Evolutionary conservation across 2,329 filamentous ascomycete genomes (phyloP).

Genomic region (Aschersonia sp.): DNA sequence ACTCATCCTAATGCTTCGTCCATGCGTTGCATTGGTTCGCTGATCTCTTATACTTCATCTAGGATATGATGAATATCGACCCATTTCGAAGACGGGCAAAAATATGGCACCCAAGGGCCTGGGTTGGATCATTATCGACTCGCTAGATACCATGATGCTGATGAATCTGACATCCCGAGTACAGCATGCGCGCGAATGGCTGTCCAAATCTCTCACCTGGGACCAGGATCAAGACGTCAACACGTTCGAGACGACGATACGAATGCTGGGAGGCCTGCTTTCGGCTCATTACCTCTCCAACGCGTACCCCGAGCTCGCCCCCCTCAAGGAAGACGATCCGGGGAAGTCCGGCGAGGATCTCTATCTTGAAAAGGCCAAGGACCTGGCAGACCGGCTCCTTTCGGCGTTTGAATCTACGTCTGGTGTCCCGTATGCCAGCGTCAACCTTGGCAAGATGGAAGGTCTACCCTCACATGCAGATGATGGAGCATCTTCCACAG

Average conservation of each 20-base stretch:
- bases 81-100: slow-evolving; percentile 60
- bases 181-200: slow-evolving; percentile 76
- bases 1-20: slow-evolving; percentile 11
- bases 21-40: slow-evolving; percentile 9
- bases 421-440: slow-evolving; percentile 78
- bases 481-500: slow-evolving; percentile 79
- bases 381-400: slow-evolving; percentile 75
- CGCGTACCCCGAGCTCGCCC: slow-evolving; percentile 64
- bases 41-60: slow-evolving; percentile 2
- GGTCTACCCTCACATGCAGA: slow-evolving; percentile 75
- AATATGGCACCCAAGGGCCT: slow-evolving; percentile 82
- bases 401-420: slow-evolving; percentile 78
- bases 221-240: slow-evolving; percentile 92
- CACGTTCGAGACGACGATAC: slow-evolving; percentile 95
- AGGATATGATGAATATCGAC: slow-evolving; percentile 79
- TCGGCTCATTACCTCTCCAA: slow-evolving; percentile 92
- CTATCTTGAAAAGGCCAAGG: slow-evolving; percentile 90
- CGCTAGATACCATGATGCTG: slow-evolving; percentile 89
- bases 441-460: slow-evolving; percentile 66
- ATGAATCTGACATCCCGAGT: slow-evolving; percentile 92
- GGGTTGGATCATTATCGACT: slow-evolving; percentile 97
- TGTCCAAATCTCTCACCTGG: slow-evolving; percentile 66
- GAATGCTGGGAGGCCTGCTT: slow-evolving; percentile 86
- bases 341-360: slow-evolving; percentile 71
- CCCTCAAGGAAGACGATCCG: slow-evolving; percentile 54